phyloP scores from a whole-genome alignment of 495 filamentous ascomycete genomes.

The Articulospora tetracladia region DNA sequence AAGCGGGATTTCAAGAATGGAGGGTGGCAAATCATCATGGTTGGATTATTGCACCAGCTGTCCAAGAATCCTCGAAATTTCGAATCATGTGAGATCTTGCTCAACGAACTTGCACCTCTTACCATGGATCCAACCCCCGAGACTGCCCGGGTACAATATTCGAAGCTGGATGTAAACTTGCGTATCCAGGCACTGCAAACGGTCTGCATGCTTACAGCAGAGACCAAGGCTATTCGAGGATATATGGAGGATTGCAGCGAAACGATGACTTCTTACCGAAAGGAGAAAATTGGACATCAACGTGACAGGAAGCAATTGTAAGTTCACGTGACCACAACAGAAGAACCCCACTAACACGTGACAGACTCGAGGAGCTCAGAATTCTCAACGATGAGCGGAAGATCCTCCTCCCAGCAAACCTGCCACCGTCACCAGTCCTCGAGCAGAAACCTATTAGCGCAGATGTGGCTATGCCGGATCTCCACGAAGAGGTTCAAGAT shows the following conservation, averaged over 20 bases:
- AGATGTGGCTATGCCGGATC: conserved; percentile 62
- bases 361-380: conserved; percentile 78
- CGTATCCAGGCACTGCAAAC: conserved; percentile 80
- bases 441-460: conserved; percentile 51
- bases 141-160: conserved; percentile 68
- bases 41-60: conserved; percentile 81
- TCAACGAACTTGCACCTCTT: conserved; percentile 73
- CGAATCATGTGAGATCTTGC: conserved; percentile 70
- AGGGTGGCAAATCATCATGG: conserved; percentile 86
- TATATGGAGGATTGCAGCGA: conserved; percentile 90
- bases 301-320: conserved; percentile 78
- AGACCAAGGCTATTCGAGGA: conserved; percentile 76
- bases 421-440: conserved; percentile 60
- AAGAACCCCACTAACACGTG: conserved; percentile 2
- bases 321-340: conserved; percentile 36
- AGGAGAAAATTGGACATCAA: conserved; percentile 93
- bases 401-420: conserved; percentile 72
- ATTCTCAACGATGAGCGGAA: conserved; percentile 82
- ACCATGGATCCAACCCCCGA: conserved; percentile 67
- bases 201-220: conserved; percentile 79
- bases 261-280: conserved; percentile 87
- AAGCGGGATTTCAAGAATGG: conserved; percentile 86
- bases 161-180: conserved; percentile 73
- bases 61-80: conserved; percentile 68
- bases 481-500: conserved; percentile 55